Base-by-base conservation (phyloP, 768 basidiomycete genomes). In the Psilocybe subaeruginosa region DNA sequence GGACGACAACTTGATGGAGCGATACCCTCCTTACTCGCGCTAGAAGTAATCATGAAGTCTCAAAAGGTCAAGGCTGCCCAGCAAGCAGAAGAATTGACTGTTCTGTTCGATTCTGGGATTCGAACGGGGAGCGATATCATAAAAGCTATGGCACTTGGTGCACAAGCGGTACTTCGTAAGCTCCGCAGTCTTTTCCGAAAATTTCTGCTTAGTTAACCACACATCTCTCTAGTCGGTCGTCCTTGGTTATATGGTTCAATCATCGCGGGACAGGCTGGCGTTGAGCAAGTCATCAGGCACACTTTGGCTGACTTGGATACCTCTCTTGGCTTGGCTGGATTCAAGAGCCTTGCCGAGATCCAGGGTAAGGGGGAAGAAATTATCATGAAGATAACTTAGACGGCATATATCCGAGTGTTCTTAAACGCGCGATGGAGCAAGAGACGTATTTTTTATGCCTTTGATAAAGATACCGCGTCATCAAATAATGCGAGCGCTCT, bases 91-190 rank as follows among this genome's bases (percentile, higher is more conserved):
- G 82, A 82, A 59, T 72, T 93, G 41, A 87, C 88, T 1, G 74
- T 95, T 37, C 76, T 95, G 3, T 92, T 90, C 66, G 88, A 90
- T 69, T 93, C 87, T 54, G 93, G 94, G 6, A 88, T 95, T 60
- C 85, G 94, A 47, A 91, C 88, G 0, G 94, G 92, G 9, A 84
- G 86, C 47, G 95, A 97, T 63, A 84, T 95, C 49, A 80, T 93
- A 73, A 92, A 92, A 72, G 94, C 95, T 0, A 74, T 95, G 30
- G 93, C 93, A 1, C 79, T 96, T 0, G 93, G 95, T 45, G 94
- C 95, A 7, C 89, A 95, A 66, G 92, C 79, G 7, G 87, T 95
- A 14, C 72, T 95, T 17, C 78, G 87, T 92, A 65, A 66, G 90
- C 81, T 19, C 35, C 39, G 4, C 30, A 2, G 23, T 14, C 43